Evolutionary conservation across 2,329 filamentous ascomycete genomes (phyloP).

Genomic region (Dothidotthia symphoricarpi): DNA sequence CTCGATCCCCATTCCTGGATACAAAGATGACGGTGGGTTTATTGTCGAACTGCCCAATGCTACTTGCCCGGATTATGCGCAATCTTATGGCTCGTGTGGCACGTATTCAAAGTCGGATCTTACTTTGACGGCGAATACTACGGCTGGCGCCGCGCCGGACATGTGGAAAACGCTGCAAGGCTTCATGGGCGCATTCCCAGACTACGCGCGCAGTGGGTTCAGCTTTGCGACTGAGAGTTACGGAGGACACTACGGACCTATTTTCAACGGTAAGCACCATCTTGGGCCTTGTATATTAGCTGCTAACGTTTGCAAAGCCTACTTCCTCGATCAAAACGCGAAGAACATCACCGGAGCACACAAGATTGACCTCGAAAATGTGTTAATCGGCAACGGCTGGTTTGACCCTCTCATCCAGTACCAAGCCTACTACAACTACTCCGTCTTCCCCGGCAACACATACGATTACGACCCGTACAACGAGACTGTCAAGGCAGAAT

Average conservation of each 20-base stretch:
- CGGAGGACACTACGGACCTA: constrained; percentile 59
- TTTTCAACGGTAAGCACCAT: constrained; percentile 49
- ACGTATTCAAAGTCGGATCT: constrained; percentile 56
- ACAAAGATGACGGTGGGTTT: constrained; percentile 31
- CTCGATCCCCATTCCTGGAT: constrained; percentile 45
- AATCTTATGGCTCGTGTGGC: constrained; percentile 48
- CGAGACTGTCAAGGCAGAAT: constrained; percentile 48
- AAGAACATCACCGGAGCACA: constrained; percentile 46
- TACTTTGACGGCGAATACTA: constrained; percentile 54
- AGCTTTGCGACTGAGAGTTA: constrained; percentile 59
- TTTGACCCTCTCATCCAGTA: constrained; percentile 58
- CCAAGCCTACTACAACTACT: constrained; percentile 58
- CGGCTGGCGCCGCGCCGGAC: constrained; percentile 54
- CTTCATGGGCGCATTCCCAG: constrained; percentile 61
- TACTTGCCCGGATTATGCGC: constrained; percentile 53
- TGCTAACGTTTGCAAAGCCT: constrained; percentile 25
- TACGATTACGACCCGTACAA: constrained; percentile 57
- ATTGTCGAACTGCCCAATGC: constrained; percentile 49
- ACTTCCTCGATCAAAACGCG: constrained; percentile 50
- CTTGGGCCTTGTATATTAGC: constrained; percentile 14
- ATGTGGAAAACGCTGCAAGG: constrained; percentile 63
- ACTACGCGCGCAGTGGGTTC: constrained; percentile 49
- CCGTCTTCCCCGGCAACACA: constrained; percentile 56
- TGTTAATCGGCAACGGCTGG: constrained; percentile 60
- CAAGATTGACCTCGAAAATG: constrained; percentile 51